phyloP scores from a whole-genome alignment of 495 filamentous ascomycete genomes.

The Glonium stellatum region DNA sequence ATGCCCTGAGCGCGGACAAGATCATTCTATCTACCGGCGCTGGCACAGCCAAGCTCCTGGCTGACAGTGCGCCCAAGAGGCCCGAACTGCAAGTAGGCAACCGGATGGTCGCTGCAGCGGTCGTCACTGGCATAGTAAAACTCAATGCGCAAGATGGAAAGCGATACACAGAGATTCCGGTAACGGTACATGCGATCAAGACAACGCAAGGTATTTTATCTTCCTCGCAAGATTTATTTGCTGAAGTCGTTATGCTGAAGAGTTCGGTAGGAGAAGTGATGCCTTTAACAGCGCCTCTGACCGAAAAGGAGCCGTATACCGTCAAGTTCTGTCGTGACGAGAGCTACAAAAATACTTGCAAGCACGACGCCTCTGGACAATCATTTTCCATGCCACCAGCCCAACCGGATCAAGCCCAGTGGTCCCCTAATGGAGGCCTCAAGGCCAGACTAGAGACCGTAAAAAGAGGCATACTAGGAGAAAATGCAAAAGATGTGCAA shows the following conservation, averaged over 20 bases:
- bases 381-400: constrained; percentile 46
- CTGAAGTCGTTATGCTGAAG: background rate
- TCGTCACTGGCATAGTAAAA: constrained; percentile 44
- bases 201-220: background rate
- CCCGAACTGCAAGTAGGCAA: constrained; percentile 43
- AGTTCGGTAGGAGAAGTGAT: constrained; percentile 34
- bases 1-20: constrained; percentile 43
- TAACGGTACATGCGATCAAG: background rate
- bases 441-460: constrained; percentile 37
- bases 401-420: constrained; percentile 40
- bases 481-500: constrained; percentile 35
- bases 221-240: background rate
- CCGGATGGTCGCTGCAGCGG: constrained; percentile 50
- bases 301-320: no score
- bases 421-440: constrained; percentile 41
- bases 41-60: constrained; percentile 54
- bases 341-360: constrained; percentile 47
- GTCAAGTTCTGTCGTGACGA: constrained; percentile 50
- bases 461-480: constrained; percentile 37
- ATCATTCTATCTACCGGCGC: constrained; percentile 53
- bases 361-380: constrained; percentile 36
- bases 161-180: no score
- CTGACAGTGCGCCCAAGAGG: constrained; percentile 43
- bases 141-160: no score
- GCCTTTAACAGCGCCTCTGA: no score